Evolutionary conservation across 345 rosid species (phyloP).

Genomic region (Erysimum cheiranthoides): DNA sequence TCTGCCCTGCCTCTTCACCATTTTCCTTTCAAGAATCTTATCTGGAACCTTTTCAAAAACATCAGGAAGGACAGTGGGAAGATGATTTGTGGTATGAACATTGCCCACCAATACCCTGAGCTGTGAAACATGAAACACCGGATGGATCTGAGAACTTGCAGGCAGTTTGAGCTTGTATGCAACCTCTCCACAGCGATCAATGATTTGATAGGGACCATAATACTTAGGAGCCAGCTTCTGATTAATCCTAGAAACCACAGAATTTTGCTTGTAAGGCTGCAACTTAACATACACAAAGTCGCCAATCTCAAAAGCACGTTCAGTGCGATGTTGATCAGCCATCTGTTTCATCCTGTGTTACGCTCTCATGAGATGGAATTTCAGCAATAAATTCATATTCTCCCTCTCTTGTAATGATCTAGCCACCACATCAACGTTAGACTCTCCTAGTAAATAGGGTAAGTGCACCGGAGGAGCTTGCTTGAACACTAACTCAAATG

Average conservation of each 20-base stretch:
- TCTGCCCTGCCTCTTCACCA: no score
- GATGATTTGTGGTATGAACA: no score
- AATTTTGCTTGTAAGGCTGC: background rate
- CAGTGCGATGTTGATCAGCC: background rate
- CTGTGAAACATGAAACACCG: no score
- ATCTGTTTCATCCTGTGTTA: background rate
- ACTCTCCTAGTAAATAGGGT: background rate
- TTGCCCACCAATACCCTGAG: no score
- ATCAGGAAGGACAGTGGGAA: no score
- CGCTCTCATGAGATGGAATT: background rate
- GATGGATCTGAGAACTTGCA: no score
- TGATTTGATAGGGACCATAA: no score
- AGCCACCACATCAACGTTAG: background rate
- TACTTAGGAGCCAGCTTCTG: background rate
- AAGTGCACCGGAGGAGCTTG: background rate
- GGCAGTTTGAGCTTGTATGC: no score
- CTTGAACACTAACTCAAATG: rapidly evolving
- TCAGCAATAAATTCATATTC: background rate
- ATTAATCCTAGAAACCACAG: rapidly evolving
- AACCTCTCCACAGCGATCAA: no score
- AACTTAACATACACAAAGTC: background rate
- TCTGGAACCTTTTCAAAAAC: no score
- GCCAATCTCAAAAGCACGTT: background rate
- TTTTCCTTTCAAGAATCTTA: no score
- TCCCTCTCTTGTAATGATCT: background rate